Base-by-base conservation (phyloP, 2,329 filamentous ascomycete genomes). In the Colletotrichum liriopes region DNA sequence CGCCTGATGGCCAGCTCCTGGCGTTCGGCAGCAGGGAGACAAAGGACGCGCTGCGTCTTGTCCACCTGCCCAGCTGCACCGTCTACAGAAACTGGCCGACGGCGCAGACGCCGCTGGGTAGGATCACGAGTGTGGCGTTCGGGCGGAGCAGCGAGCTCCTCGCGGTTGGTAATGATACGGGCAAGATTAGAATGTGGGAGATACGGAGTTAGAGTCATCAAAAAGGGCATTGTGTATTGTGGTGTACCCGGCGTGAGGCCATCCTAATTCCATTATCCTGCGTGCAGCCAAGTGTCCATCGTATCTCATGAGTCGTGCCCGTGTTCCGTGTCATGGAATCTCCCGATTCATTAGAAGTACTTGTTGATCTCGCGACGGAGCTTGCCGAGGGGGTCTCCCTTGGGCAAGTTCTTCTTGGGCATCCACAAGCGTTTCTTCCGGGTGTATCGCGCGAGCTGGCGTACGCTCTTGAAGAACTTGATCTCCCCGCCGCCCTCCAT, bases 31-130 rank as follows among this genome's bases (percentile, higher is more conserved):
- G 94, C 82, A 90, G 90, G 74, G 93, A 93, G 88, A 97, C 98
- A 87, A 93, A 93, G 80, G 95, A 98, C 83, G 94, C 95, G 0
- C 84, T 99, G 81, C 89, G 93, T 78, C 84, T 99, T 75, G 94
- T 96, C 41, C 96, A 99, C 82, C 84, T 99, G 76, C 95, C 96
- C 0, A 95, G 90, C 76, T 98, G 95, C 81, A 98, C 95, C 1
- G 94, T 98, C 26, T 99, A 96, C 87, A 91, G 92, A 78, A 99
- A 99, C 83, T 99, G 96, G 96, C 96, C 96, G 32, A 99, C 96
- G 65, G 90, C 91, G 74, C 92, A 93, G 80, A 99, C 96, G 68
- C 95, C 95, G 0, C 83, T 99, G 73, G 96, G 96, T 0, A 88
- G 94, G 71, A 91, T 98, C 75, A 93, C 94, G 2, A 87, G 91